Conservation (phyloP, 371 early-diverging fungal species). For the Syncephalastrum monosporum region DNA sequence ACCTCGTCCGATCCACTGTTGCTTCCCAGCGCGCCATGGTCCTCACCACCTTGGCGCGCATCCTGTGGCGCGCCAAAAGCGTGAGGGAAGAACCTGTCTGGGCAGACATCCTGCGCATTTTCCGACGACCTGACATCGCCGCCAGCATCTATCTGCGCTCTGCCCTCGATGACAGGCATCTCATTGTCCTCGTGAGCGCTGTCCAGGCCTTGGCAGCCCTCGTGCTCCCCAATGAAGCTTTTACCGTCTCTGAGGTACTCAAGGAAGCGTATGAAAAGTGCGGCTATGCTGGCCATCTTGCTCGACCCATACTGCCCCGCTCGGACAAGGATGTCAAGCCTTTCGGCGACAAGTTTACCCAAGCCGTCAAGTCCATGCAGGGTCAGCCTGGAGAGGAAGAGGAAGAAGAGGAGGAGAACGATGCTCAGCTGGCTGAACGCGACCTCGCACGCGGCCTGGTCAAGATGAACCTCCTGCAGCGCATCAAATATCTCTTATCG, state of each 20-base stretch:
- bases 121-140: constrained; percentile 38
- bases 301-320: constrained; percentile 15
- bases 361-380: constrained; percentile 7
- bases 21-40: constrained; percentile 81
- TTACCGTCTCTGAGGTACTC: background rate
- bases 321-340: background rate
- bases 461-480: constrained; percentile 55
- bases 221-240: constrained; percentile 23
- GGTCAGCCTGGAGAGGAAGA: constrained; percentile 11
- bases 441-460: constrained; percentile 56
- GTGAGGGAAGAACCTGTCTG: constrained; percentile 19
- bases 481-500: constrained; percentile 53
- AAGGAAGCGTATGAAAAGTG: too few relatives aligned
- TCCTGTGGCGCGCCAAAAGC: constrained; percentile 54
- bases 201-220: constrained; percentile 50
- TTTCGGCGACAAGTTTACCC: constrained; percentile 20
- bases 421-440: constrained; percentile 49
- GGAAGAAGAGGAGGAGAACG: constrained; percentile 22
- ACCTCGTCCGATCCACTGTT: constrained; percentile 79
- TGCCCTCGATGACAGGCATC: constrained; percentile 65
- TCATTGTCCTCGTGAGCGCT: constrained; percentile 56
- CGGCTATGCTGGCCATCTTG: constrained; percentile 6
- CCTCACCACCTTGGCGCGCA: constrained; percentile 60
- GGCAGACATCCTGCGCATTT: constrained; percentile 30
- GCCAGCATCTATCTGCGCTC: constrained; percentile 56